Conservation (phyloP, 192 early-diverging fungal species). For the Radiomyces spectabilis region DNA sequence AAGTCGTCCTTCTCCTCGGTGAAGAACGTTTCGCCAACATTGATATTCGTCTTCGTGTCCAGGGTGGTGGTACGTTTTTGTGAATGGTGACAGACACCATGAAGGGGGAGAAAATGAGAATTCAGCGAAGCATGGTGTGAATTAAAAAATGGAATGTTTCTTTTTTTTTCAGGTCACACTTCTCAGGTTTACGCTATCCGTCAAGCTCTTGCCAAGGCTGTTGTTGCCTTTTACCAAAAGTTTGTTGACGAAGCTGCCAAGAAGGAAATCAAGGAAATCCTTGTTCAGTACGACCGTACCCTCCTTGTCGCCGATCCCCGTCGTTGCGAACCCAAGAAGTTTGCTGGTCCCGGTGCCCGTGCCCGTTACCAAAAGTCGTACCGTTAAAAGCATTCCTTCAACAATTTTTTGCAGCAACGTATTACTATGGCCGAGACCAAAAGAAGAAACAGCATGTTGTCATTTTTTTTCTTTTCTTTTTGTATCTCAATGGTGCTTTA, state of each 20-base stretch:
- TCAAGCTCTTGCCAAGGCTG: constrained; percentile 96
- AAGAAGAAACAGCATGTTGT: too few relatives aligned
- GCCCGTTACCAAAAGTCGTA: constrained; percentile 88
- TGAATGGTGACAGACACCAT: too few relatives aligned
- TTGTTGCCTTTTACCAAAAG: constrained; percentile 99
- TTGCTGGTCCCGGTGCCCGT: constrained; percentile 97
- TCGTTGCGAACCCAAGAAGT: constrained; percentile 99
- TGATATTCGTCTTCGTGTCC: constrained; percentile 94
- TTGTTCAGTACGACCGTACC: constrained; percentile 87
- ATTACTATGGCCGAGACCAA: too few relatives aligned
- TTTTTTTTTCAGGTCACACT: too few relatives aligned
- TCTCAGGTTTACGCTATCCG: constrained; percentile 98
- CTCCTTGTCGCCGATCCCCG: constrained; percentile 97
- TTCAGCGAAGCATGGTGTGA: too few relatives aligned
- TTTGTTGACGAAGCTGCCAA: constrained; percentile 98
- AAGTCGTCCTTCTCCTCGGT: constrained; percentile 92
- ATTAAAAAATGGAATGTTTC: too few relatives aligned
- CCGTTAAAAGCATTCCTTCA: too few relatives aligned
- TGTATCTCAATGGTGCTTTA: too few relatives aligned
- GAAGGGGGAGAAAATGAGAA: too few relatives aligned
- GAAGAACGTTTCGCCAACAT: constrained; percentile 94
- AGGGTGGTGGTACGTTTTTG: constrained; percentile 97
- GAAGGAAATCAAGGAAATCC: constrained; percentile 96
- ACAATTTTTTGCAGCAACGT: too few relatives aligned
- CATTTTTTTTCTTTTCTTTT: too few relatives aligned